Percentiles rank a stretch among this genome's conserved stretches.
Conservation (phyloP, 352 stramenopile species). For the Pythium aristosporum region DNA sequence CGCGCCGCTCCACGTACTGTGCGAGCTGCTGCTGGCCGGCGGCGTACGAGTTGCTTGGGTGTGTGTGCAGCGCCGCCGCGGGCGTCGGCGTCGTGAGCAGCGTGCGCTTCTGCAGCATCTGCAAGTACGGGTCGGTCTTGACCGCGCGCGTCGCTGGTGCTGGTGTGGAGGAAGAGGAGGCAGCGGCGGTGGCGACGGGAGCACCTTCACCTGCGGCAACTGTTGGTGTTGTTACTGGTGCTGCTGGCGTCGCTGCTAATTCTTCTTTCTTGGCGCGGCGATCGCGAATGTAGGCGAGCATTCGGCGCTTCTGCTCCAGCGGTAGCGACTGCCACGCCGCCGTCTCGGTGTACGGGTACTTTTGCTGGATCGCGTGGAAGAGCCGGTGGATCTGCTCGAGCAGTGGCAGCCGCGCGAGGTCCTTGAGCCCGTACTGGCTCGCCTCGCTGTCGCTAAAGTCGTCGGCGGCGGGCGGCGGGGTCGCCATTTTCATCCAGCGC, state of each 20-base stretch:
- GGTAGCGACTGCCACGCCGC: constrained; percentile 71
- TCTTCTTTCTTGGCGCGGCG: constrained; percentile 44
- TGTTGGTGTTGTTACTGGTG: constrained; percentile 11
- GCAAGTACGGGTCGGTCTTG: constrained; percentile 69
- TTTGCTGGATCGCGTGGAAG: constrained; percentile 79
- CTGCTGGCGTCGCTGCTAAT: constrained; percentile 1
- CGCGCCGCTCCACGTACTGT: constrained; percentile 42
- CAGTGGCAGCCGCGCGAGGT: constrained; percentile 63
- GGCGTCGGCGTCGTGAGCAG: constrained; percentile 30
- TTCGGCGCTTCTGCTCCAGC: constrained; percentile 74
- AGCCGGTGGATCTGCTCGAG: constrained; percentile 84
- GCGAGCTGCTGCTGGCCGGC: constrained; percentile 37
- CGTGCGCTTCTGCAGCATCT: constrained; percentile 76
- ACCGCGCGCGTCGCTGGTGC: constrained; percentile 16
- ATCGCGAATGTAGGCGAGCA: constrained; percentile 79
- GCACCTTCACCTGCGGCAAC: not conserved
- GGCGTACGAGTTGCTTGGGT: constrained; percentile 69
- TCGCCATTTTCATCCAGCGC: constrained; percentile 16
- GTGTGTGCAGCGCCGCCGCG: constrained; percentile 2
- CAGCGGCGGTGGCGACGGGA: not conserved
- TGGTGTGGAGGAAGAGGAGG: not conserved
- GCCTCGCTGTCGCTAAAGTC: constrained; percentile 30
- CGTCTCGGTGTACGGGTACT: constrained; percentile 86
- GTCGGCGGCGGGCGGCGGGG: not conserved
- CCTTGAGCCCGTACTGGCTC: constrained; percentile 72